These are phyloP conservation scores for Cladorrhinum sp. DNA, from an alignment of 2,329 filamentous ascomycete genomes.

Conservation along the genomic window DNA sequence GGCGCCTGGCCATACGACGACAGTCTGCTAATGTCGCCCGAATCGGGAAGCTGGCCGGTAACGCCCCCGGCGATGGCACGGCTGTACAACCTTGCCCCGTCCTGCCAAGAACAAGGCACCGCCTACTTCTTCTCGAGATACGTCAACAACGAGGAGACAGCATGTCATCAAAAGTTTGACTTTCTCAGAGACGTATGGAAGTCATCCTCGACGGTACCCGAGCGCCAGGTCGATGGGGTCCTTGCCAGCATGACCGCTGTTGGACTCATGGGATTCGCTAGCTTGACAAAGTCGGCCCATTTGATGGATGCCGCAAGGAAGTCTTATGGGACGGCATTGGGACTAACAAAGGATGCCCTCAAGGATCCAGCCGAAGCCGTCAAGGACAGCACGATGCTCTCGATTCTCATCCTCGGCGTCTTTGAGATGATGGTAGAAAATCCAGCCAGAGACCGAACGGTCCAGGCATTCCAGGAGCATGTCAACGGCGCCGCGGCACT, in stretches of 20 bases:
- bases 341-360: slow-evolving; percentile 50
- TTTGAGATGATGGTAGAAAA: slow-evolving; percentile 53
- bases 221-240: slow-evolving; percentile 42
- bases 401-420: slow-evolving; percentile 51
- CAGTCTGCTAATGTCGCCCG: slow-evolving; percentile 33
- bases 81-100: slow-evolving; percentile 34
- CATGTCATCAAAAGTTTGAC: slow-evolving; percentile 49
- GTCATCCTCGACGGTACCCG: slow-evolving; percentile 35
- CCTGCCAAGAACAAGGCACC: slow-evolving; percentile 43
- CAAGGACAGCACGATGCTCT: slow-evolving; percentile 52
- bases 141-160: slow-evolving; percentile 44
- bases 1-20: slow-evolving; percentile 28
- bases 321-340: slow-evolving; percentile 50
- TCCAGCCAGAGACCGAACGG: slow-evolving; percentile 43
- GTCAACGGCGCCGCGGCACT: slow-evolving; percentile 51
- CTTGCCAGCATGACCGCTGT: slow-evolving; percentile 54
- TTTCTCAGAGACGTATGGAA: slow-evolving; percentile 54
- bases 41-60: slow-evolving; percentile 33
- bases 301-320: slow-evolving; percentile 47
- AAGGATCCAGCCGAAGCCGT: slow-evolving; percentile 40
- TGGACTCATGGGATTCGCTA: slow-evolving; percentile 50
- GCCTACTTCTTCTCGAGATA: slow-evolving; percentile 52
- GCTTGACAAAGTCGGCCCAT: slow-evolving; percentile 40
- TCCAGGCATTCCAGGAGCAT: slow-evolving; percentile 52
- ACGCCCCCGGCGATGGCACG: slow-evolving; percentile 29